These are phyloP conservation scores for Ceratobasidium sp. DNA, from an alignment of 1,284 basidiomycete genomes.

Conservation along the genomic window DNA sequence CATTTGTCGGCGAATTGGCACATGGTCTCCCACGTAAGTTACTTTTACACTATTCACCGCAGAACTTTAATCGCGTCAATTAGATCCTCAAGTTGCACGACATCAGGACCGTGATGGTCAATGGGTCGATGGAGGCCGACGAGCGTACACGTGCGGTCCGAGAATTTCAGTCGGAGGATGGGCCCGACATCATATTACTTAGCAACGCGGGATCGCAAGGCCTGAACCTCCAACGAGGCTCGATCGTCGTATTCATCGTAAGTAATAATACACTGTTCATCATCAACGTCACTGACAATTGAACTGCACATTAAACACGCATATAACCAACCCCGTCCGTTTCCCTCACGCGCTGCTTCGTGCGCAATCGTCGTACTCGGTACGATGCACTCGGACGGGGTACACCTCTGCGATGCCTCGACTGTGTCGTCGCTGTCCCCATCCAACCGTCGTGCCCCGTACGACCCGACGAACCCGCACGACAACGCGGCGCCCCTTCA, in stretches of 20 bases:
- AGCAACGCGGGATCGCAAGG: not conserved
- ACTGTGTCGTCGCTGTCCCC: too few species aligned
- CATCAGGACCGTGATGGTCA: not conserved
- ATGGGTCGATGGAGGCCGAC: not conserved
- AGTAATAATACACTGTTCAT: not conserved
- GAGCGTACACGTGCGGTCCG: not conserved
- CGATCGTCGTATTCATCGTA: not conserved
- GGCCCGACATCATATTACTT: not conserved
- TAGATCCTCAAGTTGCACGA: not conserved
- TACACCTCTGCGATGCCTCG: too few species aligned
- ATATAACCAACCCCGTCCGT: not conserved
- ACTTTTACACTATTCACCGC: too few species aligned
- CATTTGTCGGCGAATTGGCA: conserved; percentile 16
- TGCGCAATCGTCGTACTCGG: too few species aligned
- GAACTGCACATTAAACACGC: not conserved
- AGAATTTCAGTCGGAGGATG: not conserved
- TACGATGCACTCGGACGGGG: too few species aligned
- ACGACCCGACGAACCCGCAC: too few species aligned
- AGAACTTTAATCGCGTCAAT: too few species aligned
- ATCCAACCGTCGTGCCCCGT: too few species aligned
- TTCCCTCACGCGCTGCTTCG: conserved; percentile 9
- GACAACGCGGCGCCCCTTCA: too few species aligned
- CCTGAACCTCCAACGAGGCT: conserved; percentile 11
- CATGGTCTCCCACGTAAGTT: not conserved
- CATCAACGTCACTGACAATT: too few species aligned